Base-by-base conservation (phyloP, 2,329 filamentous ascomycete species). In the Exserohilum rostratum region DNA sequence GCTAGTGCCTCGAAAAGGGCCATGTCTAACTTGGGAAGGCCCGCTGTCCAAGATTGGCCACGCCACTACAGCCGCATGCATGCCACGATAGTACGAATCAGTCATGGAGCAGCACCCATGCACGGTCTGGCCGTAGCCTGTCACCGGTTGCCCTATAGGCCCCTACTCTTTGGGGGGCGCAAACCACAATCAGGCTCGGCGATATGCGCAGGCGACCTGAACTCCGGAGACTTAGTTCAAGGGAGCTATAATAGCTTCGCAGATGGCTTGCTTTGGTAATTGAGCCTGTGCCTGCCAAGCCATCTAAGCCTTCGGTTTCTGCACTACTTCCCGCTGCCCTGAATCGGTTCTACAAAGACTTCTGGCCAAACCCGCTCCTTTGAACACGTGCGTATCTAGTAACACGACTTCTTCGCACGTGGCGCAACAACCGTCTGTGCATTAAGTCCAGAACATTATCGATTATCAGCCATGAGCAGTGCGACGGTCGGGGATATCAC, bases 11-110 rank as follows among this genome's bases (percentile, higher is more conserved):
- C 20, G 38, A 40, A 40, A 40, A 40, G 20, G 12, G 20, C 18
- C 38, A 40, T 40, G 38, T 40, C 38, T 10, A 40, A n/a, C 38
- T 40, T 40, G 20, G 20, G 20, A 27, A 40, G 20, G 38, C 18
- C 38, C 38, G 11, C 18, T n/a, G 38, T 27, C 38, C 22, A 40
- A 40, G 38, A 40, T 40, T 5, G 38, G 38, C 38, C 13, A 27
- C 38, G 38, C 18, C 18, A 40, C 38, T 27, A 40, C 38, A 40
- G 38, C 38, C 38, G 38, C 38, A 40, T 40, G 38, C 38, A 40
- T 40, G 38, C 38, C 18, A 10, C 38, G n/a, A 40, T 40, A 27
- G 12, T 40, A 27, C 38, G 38, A 40, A 25, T 40, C 38, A 40
- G 22, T 15, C n/a, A 20, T 27, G 38, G 38, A 27, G n/a, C 3